A percentile compares a stretch with the other conserved stretches of the same genome.
phyloP scores from a whole-genome alignment of 305 asterid genomes.

The Monarda citriodora region DNA sequence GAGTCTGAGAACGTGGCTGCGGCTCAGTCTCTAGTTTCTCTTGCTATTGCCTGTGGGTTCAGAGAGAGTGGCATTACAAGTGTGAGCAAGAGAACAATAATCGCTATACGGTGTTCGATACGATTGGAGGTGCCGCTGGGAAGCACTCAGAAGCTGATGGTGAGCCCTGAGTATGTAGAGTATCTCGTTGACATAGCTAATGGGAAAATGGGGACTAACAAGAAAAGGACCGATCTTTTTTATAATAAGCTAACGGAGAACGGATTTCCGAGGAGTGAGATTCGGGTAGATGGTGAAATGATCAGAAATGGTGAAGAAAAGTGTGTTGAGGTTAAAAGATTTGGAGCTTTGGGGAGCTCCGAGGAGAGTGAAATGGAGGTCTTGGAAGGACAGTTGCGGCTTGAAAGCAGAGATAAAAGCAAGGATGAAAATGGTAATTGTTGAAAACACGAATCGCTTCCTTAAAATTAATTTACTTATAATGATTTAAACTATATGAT shows the following conservation, averaged over 20 bases:
- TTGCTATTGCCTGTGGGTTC: constrained; percentile 88
- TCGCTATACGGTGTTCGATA: constrained; percentile 89
- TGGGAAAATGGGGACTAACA: constrained; percentile 85
- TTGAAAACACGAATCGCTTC: constrained; percentile 10
- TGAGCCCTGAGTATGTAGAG: constrained; percentile 67
- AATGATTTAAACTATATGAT: constrained; percentile 4
- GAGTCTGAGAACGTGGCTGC: constrained; percentile 74
- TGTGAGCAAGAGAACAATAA: constrained; percentile 76
- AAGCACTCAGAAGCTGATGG: constrained; percentile 56
- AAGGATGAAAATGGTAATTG: constrained; percentile 47
- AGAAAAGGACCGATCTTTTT: constrained; percentile 72
- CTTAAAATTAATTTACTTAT: constrained; percentile 8
- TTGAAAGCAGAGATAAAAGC: constrained; percentile 30
- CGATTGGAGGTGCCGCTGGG: constrained; percentile 95
- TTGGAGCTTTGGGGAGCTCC: constrained; percentile 29
- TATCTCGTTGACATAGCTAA: constrained; percentile 81
- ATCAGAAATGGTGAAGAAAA: constrained; percentile 29
- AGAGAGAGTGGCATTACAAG: constrained; percentile 98
- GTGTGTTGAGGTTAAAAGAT: constrained; percentile 16
- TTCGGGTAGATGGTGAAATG: constrained; percentile 21
- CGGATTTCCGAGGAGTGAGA: constrained; percentile 39
- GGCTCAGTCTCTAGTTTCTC: constrained; percentile 74
- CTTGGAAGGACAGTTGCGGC: constrained; percentile 29
- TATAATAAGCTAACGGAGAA: constrained; percentile 43
- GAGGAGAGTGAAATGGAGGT: constrained; percentile 25